Percentiles rank a stretch among this genome's conserved stretches.
phyloP scores from a whole-genome alignment of 257 asterid species.

The Capsicum rhomboideum region DNA sequence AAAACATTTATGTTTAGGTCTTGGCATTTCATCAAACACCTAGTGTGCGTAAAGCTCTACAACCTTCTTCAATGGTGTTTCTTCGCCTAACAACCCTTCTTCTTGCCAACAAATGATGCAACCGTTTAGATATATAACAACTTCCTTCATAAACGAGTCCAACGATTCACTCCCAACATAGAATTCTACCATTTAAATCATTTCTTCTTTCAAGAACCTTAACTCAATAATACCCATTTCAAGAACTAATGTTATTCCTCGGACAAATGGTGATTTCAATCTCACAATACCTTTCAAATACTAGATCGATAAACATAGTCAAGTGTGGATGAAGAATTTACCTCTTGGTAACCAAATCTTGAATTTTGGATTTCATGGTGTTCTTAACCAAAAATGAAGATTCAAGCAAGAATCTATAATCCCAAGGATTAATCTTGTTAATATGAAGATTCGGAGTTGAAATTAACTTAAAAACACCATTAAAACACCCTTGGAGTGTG shows the following conservation, averaged over 20 bases:
- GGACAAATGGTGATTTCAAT: background rate
- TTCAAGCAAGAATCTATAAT: background rate
- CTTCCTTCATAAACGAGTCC: background rate
- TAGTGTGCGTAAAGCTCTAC: background rate
- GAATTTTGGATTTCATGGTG: background rate
- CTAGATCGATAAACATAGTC: background rate
- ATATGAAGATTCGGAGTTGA: background rate
- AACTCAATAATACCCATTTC: background rate
- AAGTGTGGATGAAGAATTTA: background rate
- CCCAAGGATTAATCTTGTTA: background rate
- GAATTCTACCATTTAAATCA: background rate
- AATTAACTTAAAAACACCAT: no score
- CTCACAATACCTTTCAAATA: background rate
- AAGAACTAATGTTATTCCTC: background rate
- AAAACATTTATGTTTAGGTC: background rate
- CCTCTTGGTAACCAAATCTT: background rate
- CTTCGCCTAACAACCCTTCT: background rate
- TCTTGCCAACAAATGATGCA: background rate
- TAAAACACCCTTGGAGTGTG: background rate
- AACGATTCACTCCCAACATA: background rate
- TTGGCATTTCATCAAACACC: background rate
- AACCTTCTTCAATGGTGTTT: background rate
- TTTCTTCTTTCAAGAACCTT: background rate
- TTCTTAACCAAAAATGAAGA: background rate
- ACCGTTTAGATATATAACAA: background rate